Evolutionary conservation across 2,329 filamentous ascomycete genomes (phyloP), one percentile per base, ranked within the genome.

Genomic region (Colletotrichum euphorbiae): DNA sequence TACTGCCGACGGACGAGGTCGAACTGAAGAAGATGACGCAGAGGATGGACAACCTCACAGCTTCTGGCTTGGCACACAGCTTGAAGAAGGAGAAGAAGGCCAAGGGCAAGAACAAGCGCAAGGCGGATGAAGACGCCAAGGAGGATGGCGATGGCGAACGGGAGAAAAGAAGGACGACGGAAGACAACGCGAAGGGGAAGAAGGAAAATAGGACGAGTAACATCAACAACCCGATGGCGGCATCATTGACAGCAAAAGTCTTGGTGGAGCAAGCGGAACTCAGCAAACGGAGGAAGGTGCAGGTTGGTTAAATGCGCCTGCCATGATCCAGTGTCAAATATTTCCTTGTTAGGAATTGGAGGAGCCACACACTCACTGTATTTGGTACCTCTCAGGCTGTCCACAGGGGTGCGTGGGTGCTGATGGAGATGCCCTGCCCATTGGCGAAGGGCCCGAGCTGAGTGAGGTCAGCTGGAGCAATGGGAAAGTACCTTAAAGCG

Each of bases 161-260:
- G 5, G 67, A 68, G 12, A 74, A 74, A 48, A 70, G 72, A 15
- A 71, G 64, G 40, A 62, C 65, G 19, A 66, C 69, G 36, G 70
- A 71, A 4, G 65, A 69, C 7, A 45, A 15, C 7, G 36, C 38
- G 21, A 71, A 71, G 51, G 71, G 71, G 13, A 83, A 80, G 67
- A 78, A 77, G 64, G 70, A 73, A 9, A 76, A 75, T 1, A 79
- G 81, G 54, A 77, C 81, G 52, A 82, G 84, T 60, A 89, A 91
- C 11, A 97, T 98, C 78, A 97, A 97, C 77, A 97, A 98, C 73
- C 84, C 93, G 0, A 87, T 93, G 62, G 96, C 96, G 0, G 94
- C 95, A 0, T 91, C 90, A 3, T 80, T 99, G 48, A 97, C 95
- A 0, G 92, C 92, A 0, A 94, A 90, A 73, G 94, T 99, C 0